Percentiles rank a stretch among this genome's conserved stretches.
Conservation (phyloP, 192 early-diverging fungal species). For the Linnemannia elongata region DNA sequence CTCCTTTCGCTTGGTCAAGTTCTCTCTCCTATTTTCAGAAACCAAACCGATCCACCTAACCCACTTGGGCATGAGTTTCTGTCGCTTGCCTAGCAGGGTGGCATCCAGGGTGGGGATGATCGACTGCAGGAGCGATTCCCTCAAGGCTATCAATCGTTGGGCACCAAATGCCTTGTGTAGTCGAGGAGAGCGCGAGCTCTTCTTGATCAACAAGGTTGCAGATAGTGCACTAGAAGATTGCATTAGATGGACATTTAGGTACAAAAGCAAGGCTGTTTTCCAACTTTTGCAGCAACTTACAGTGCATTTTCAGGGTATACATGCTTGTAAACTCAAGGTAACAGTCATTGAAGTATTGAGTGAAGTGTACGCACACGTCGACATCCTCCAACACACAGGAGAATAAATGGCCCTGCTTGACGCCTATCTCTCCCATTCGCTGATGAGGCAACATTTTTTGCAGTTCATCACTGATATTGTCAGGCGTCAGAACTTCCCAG, state of each 20-base stretch:
- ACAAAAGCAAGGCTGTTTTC: conserved; percentile 24
- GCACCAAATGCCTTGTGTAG: conserved; percentile 40
- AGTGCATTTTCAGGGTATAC: conserved; percentile 50
- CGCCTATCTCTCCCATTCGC: conserved; percentile 37
- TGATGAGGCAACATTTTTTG: conserved; percentile 41
- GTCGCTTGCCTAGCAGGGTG: conserved; percentile 40
- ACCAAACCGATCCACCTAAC: conserved; percentile 43
- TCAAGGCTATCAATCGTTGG: conserved; percentile 36
- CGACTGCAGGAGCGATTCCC: conserved; percentile 30
- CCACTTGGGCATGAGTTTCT: conserved; percentile 42
- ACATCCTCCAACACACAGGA: conserved; percentile 40
- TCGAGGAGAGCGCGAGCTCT: conserved; percentile 43
- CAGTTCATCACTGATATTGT: conserved; percentile 42
- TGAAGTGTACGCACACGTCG: conserved; percentile 36
- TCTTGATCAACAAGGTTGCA: conserved; percentile 43
- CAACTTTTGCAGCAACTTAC: conserved; percentile 32
- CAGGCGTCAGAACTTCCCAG: conserved; percentile 41
- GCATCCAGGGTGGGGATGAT: conserved; percentile 36
- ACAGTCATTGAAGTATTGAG: conserved; percentile 34
- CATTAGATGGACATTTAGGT: conserved; percentile 23
- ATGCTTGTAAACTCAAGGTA: conserved; percentile 40
- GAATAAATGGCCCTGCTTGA: conserved; percentile 27
- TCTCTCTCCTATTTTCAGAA: conserved; percentile 43
- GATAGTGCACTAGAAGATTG: conserved; percentile 32
- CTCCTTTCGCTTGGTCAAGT: conserved; percentile 36